Evolutionary conservation across 1,284 basidiomycete species (phyloP).

Genomic region (Cryptococcus sp.): DNA sequence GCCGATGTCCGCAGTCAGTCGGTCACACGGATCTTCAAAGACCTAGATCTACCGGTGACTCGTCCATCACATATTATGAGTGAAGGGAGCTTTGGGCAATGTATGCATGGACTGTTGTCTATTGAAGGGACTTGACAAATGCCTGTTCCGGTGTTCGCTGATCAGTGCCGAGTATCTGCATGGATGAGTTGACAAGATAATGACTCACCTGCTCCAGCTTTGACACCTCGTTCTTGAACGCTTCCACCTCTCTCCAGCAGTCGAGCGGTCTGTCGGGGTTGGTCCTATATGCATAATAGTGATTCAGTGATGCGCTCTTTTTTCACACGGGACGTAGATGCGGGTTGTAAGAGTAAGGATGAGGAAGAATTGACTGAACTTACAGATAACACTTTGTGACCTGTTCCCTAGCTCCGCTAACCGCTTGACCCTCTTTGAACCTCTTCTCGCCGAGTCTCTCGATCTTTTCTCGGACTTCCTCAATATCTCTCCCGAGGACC

Average conservation of each 20-base stretch:
- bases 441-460: conserved; percentile 44
- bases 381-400: conserved; percentile 52
- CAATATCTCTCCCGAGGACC: conserved; percentile 51
- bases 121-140: conserved; percentile 50
- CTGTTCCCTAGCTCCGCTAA: conserved; percentile 38
- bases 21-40: too few species aligned
- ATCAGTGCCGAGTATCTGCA: not conserved
- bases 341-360: not conserved
- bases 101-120: conserved; percentile 13
- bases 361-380: conserved; percentile 21
- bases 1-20: too few species aligned
- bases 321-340: too few species aligned
- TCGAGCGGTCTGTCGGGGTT: conserved; percentile 49
- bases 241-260: conserved; percentile 54
- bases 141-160: conserved; percentile 18
- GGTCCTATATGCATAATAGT: conserved; percentile 33
- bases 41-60: too few species aligned
- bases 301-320: too few species aligned
- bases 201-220: conserved; percentile 52
- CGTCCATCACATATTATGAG: too few species aligned
- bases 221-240: conserved; percentile 50
- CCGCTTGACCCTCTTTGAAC: conserved; percentile 37
- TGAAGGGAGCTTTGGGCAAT: too few species aligned
- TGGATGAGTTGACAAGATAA: not conserved
- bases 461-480: conserved; percentile 53